Conservation (phyloP, 208 protist species). For the Leishmania aethiopica region DNA sequence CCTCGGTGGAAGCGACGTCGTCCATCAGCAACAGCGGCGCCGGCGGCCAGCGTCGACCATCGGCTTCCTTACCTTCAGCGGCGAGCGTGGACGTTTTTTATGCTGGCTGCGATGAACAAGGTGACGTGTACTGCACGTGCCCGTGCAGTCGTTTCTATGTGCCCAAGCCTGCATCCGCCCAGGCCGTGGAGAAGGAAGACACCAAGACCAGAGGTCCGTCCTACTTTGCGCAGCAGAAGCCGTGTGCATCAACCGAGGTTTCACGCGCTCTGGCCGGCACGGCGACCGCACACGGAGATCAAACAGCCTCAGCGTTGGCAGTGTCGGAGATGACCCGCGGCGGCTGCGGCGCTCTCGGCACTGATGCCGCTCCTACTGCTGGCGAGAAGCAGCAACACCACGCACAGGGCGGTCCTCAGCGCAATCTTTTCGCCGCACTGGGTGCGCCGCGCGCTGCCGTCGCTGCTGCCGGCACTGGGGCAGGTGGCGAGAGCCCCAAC, state of each 20-base stretch:
- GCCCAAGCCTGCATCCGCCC: background rate
- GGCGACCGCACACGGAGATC: no score
- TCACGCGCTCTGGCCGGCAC: background rate
- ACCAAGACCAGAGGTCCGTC: background rate
- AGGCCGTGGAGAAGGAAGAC: background rate
- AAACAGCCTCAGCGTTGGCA: background rate
- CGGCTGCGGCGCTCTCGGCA: background rate
- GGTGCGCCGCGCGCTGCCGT: slow-evolving; percentile 9
- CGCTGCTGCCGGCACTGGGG: background rate
- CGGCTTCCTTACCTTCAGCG: background rate
- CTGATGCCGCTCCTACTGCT: background rate
- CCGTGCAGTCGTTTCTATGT: slow-evolving; percentile 24
- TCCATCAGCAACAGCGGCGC: background rate
- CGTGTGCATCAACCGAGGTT: background rate
- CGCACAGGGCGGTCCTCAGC: background rate
- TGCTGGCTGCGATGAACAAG: slow-evolving; percentile 28
- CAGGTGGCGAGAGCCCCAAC: background rate
- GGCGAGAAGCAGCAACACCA: background rate
- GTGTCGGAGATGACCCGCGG: background rate
- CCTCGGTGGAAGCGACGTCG: background rate
- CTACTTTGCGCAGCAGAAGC: background rate
- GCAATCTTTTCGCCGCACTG: slow-evolving; percentile 9
- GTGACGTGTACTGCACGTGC: slow-evolving; percentile 32
- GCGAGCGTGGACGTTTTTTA: slow-evolving; percentile 18
- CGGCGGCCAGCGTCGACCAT: background rate